A percentile compares a stretch with the other conserved stretches of the same genome.
Evolutionary conservation across 768 basidiomycete genomes (phyloP).

Genomic region (Collybia sordida): DNA sequence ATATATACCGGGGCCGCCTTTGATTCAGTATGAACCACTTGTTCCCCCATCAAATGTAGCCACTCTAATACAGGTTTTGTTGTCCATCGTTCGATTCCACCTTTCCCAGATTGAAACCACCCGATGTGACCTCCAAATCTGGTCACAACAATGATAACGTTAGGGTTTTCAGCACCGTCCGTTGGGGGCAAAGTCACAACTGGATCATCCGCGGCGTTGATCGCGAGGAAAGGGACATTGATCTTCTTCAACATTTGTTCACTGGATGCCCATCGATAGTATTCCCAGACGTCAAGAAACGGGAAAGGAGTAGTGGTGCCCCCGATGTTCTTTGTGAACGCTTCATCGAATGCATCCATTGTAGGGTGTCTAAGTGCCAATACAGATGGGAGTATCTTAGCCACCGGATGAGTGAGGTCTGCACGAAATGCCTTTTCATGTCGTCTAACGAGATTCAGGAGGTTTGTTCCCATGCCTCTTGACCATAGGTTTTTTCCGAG

Average conservation of each 20-base stretch:
- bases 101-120: constrained; percentile 52
- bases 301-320: constrained; percentile 36
- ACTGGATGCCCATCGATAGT: constrained; percentile 40
- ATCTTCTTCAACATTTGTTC: constrained; percentile 47
- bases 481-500: constrained; percentile 54
- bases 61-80: constrained; percentile 68
- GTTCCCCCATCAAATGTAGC: constrained; percentile 54
- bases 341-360: constrained; percentile 44
- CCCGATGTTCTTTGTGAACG: constrained; percentile 51
- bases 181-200: constrained; percentile 48
- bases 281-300: constrained; percentile 21
- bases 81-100: constrained; percentile 54
- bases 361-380: constrained; percentile 35
- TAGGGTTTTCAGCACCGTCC: constrained; percentile 37
- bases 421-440: constrained; percentile 38
- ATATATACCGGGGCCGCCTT: constrained; percentile 36
- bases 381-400: constrained; percentile 33
- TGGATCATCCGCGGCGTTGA: constrained; percentile 64
- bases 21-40: constrained; percentile 33
- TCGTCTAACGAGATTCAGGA: constrained; percentile 42
- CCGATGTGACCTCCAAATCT: constrained; percentile 61
- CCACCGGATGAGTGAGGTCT: constrained; percentile 38
- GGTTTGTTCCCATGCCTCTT: constrained; percentile 58
- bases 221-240: constrained; percentile 56
- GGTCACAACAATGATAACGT: constrained; percentile 49